Evolutionary conservation across 2,329 filamentous ascomycete species (phyloP).

Genomic region (Colletotrichum australisinense): DNA sequence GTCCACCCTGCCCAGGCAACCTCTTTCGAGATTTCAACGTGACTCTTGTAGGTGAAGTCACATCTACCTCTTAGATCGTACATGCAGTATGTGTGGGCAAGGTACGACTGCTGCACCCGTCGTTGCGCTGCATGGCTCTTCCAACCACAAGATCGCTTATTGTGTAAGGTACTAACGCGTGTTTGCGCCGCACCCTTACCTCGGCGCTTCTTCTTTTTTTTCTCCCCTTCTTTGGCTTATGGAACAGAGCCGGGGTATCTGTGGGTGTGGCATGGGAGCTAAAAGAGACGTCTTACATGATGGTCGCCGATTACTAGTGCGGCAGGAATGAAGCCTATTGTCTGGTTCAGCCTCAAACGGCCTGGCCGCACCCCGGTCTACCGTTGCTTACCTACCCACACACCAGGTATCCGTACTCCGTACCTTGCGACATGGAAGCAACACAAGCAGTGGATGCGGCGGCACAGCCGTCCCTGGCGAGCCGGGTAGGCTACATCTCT

Average conservation of each 20-base stretch:
- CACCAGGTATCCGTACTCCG: no score
- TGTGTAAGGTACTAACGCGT: neutral
- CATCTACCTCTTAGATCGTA: no score
- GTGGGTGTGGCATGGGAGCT: neutral
- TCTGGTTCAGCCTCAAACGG: neutral
- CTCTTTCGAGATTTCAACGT: no score
- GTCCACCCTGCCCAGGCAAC: no score
- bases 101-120: neutral
- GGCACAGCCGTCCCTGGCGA: neutral
- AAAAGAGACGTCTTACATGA: neutral
- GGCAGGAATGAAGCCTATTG: constrained; percentile 6
- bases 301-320: constrained; percentile 29
- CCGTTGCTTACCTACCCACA: no score
- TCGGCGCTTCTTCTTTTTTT: neutral
- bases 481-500: neutral
- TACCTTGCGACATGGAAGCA: neutral
- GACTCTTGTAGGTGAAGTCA: no score
- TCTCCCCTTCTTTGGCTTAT: no score
- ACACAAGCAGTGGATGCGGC: neutral
- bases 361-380: neutral
- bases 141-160: neutral
- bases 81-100: neutral
- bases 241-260: no score
- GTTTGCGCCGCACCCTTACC: neutral
- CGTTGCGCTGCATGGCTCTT: no score